Evolutionary conservation across 148 eudicot species (phyloP), one percentile per base, ranked within the genome.

Genomic region (Rhododendron kiyosumense): DNA sequence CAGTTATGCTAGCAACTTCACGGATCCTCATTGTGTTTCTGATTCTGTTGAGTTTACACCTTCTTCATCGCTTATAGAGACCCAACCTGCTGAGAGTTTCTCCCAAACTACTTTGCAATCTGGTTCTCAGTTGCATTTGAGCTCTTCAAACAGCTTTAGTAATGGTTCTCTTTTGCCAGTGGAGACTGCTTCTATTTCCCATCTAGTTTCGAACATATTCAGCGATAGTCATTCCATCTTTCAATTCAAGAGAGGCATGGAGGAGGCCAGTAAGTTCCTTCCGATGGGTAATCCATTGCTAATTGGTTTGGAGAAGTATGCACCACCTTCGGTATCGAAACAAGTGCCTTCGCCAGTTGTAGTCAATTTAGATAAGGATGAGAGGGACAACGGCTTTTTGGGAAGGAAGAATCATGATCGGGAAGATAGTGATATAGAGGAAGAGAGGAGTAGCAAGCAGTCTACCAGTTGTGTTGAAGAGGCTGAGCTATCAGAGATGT

Each of bases 371-470:
- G 93, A 87, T 38, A 87, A 87, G 85, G 90, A 76, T 30, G 92
- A 89, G 84, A 86, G 54, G 65, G 85, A 88, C 80, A 86, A 83
- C 82, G 84, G 82, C 34, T 69, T 82, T 12, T 89, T 74, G 87
- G 91, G 91, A 65, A 90, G 92, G 83, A 94, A 92, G 84, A 88
- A 88, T 85, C 89, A 85, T 51, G 85, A 86, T 13, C 87, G 91
- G 76, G 91, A 90, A 26, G 91, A 88, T 73, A 78, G 52, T 57
- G 90, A 85, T 84, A 75, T 45, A 22, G 90, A 91, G 67, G 92
- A 90, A 24, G 89, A 82, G 43, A 88, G 94, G 83, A 92, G 90
- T 79, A 91, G 81, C 86, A 91, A 92, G 89, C 94, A 90, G 12
- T 75, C 79, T 11, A 88, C 93, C 7, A 49, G 88, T 30, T 86